These are phyloP conservation scores for Chaetoceros muelleri DNA, from an alignment of 108 stramenopile genomes.

Conservation along the genomic window DNA sequence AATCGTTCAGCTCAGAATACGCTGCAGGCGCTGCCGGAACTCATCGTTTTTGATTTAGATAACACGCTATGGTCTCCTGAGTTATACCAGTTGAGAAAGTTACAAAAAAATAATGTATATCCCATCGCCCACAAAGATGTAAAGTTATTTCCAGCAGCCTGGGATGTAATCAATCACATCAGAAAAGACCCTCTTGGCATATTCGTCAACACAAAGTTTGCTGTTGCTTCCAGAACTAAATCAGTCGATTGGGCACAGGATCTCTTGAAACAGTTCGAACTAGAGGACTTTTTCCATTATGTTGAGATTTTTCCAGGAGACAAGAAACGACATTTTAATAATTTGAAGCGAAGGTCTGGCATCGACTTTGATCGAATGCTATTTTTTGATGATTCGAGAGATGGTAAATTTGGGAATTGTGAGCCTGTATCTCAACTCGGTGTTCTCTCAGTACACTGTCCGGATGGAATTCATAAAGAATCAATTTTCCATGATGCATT, in stretches of 20 bases:
- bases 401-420: constrained; percentile 62
- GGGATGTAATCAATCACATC: constrained; percentile 31
- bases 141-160: constrained; percentile 37
- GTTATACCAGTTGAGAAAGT: constrained; percentile 64
- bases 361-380: constrained; percentile 32
- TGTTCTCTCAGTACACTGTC: constrained; percentile 54
- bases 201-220: constrained; percentile 39
- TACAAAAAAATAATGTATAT: constrained; percentile 19
- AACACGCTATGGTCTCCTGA: constrained; percentile 52
- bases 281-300: constrained; percentile 37
- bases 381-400: constrained; percentile 49
- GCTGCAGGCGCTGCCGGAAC: constrained; percentile 13
- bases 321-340: constrained; percentile 39
- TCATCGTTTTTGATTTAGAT: constrained; percentile 39
- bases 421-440: constrained; percentile 55
- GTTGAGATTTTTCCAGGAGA: constrained; percentile 69
- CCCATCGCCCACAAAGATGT: constrained; percentile 60
- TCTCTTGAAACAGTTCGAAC: constrained; percentile 40
- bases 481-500: constrained; percentile 36
- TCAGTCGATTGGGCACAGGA: constrained; percentile 55
- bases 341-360: constrained; percentile 19
- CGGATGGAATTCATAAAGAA: constrained; percentile 39
- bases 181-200: constrained; percentile 3
- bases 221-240: constrained; percentile 61
- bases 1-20: too few species aligned